phyloP scores from a whole-genome alignment of 164 flowering plant genomes.

The Tinospora cordifolia region DNA sequence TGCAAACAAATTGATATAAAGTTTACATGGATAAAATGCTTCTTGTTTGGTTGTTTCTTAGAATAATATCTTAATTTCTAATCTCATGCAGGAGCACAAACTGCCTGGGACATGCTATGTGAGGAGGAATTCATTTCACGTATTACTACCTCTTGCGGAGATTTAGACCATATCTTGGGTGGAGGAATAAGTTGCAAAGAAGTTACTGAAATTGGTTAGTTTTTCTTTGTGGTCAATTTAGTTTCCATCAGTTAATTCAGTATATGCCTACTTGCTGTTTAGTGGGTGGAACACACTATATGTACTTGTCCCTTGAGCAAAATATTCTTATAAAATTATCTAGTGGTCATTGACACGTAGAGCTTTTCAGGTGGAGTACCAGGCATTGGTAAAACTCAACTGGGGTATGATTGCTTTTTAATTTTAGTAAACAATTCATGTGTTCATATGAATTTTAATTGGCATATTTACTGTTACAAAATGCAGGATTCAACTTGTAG shows the following conservation, averaged over 20 bases:
- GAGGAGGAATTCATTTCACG: constrained; percentile 49
- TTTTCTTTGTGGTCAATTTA: constrained; percentile 3
- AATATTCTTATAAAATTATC: constrained; percentile 4
- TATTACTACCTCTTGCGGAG: constrained; percentile 78
- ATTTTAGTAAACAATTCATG: not conserved
- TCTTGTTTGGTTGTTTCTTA: not conserved
- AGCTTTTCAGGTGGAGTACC: constrained; percentile 80
- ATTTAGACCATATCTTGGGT: constrained; percentile 71
- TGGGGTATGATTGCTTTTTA: constrained; percentile 54
- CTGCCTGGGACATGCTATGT: constrained; percentile 88
- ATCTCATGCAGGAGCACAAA: constrained; percentile 52
- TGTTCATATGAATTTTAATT: not conserved
- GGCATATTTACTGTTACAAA: constrained; percentile 6
- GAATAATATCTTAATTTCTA: not conserved
- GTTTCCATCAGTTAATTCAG: not conserved
- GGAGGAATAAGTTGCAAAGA: constrained; percentile 88
- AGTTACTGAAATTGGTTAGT: constrained; percentile 90
- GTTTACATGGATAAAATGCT: not conserved
- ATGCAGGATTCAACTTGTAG: constrained; percentile 87
- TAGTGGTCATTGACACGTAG: constrained; percentile 14
- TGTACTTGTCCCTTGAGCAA: not conserved
- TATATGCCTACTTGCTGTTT: constrained; percentile 3
- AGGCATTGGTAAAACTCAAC: constrained; percentile 94
- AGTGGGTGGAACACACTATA: not conserved
- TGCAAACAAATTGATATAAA: not conserved